Evolutionary conservation across 164 flowering plant genomes (phyloP), one percentile per base, ranked within the genome.

Genomic region (Chimonanthus salicifolius): DNA sequence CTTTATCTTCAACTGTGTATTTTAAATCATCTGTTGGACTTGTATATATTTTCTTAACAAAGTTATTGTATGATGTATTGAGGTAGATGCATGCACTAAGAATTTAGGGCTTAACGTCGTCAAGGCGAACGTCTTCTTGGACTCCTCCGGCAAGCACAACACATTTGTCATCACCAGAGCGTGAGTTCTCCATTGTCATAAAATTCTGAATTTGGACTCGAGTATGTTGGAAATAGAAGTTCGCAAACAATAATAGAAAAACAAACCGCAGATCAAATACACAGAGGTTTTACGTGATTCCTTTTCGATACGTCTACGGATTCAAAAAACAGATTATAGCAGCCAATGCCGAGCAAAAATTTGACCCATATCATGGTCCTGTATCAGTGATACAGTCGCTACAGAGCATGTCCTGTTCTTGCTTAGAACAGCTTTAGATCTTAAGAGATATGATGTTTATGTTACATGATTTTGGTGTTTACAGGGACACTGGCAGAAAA

Each of bases 141-240:
- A 96, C 83, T 88, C 98, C 71, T 94, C 99, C 47, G 99, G 99
- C 73, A 96, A 96, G 84, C 99, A 94, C 86, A 94, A 88, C 86
- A 94, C 73, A 67, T 92, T 96, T 86, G 78, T 89, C 78, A 94
- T 96, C 78, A 96, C 99, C 54, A 90, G 82, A 81, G 88, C 92
- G 97, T 96, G 89, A 81, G 95, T 85, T 51, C 64, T 62, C 6
- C 62, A 20, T n/a, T 47, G 7, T 69, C 13, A 73, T 44, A 50
- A 58, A 47, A 4, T 68, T 21, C 64, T 18, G 6, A 49, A 47
- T 11, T 58, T 64, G 13, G 50, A 21, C 49, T 33, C 51, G 4
- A 21, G 11, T 65, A 13, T 47, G 18, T 67, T 74, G 58, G 58
- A 51, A 51, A 51, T 11, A 11, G 58, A 54, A 54, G 60, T 10